Evolutionary conservation across 1,284 basidiomycete genomes (phyloP).

Genomic region (Boletus chippewaensis): DNA sequence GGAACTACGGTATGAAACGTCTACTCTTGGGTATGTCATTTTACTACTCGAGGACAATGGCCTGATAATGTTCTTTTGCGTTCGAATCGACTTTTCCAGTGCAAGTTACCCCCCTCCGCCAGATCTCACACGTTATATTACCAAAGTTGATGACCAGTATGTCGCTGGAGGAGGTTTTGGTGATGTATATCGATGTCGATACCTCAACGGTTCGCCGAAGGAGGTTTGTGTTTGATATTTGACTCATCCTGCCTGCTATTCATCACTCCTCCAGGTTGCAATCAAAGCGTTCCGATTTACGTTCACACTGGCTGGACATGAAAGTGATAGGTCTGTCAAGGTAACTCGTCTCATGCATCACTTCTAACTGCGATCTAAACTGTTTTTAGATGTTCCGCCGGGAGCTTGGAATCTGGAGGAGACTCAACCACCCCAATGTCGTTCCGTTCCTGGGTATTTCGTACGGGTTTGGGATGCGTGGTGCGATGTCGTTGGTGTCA

Average conservation of each 20-base stretch:
- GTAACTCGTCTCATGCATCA: background rate
- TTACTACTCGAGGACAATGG: background rate
- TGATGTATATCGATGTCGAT: conserved; percentile 19
- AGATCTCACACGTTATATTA: conserved; percentile 12
- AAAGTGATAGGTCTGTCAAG: background rate
- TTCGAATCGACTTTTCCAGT: too few relatives aligned
- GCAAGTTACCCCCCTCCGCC: background rate
- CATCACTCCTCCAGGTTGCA: conserved; percentile 12
- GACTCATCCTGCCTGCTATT: background rate
- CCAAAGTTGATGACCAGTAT: background rate
- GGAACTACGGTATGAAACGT: background rate
- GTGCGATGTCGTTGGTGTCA: conserved; percentile 13
- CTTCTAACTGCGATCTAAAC: too few relatives aligned
- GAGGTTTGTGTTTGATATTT: conserved; percentile 4
- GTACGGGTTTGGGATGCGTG: conserved; percentile 15
- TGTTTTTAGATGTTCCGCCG: background rate
- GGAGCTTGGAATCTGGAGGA: conserved; percentile 1
- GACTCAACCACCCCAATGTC: conserved; percentile 9
- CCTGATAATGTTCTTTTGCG: too few relatives aligned
- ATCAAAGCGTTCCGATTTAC: conserved; percentile 15
- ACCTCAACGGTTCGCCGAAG: background rate
- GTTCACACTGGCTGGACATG: background rate
- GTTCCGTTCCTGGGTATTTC: conserved; percentile 18
- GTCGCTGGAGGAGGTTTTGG: conserved; percentile 10
- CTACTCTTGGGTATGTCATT: background rate